Percentiles rank a stretch among this genome's conserved stretches.
Conservation (phyloP, 2,329 filamentous ascomycete species). For the Ophiostoma fasciatum region DNA sequence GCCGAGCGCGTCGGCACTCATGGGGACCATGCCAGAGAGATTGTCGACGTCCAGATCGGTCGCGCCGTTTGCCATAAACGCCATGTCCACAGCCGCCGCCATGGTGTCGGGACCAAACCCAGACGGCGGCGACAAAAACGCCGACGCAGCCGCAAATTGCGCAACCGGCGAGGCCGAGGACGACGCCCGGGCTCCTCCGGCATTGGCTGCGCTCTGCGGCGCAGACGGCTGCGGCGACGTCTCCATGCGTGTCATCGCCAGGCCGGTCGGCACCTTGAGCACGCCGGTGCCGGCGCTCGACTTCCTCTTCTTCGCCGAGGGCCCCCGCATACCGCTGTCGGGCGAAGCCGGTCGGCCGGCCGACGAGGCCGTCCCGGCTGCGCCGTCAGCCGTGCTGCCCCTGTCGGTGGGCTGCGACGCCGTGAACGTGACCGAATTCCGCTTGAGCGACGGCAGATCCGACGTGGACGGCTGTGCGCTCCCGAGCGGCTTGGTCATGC, state of each 20-base stretch:
- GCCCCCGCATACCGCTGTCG: conserved; percentile 44
- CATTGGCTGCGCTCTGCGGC: conserved; percentile 18
- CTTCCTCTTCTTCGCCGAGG: conserved; percentile 68
- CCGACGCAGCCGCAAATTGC: conserved; percentile 34
- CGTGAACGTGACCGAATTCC: conserved; percentile 25
- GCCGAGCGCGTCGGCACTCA: conserved; percentile 5
- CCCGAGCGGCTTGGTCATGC: conserved; percentile 29
- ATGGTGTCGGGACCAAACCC: conserved; percentile 12
- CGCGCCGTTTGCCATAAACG: conserved; percentile 9
- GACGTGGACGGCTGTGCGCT: conserved; percentile 42
- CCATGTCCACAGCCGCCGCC: conserved; percentile 12
- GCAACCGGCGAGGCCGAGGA: conserved; percentile 29
- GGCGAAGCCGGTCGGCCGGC: conserved; percentile 66
- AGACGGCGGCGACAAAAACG: conserved; percentile 24
- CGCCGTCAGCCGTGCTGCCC: too few species aligned
- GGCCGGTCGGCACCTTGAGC: conserved; percentile 52
- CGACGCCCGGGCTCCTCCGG: too few species aligned
- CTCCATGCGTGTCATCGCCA: conserved; percentile 75
- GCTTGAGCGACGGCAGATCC: conserved; percentile 46
- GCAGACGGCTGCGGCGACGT: conserved; percentile 28
- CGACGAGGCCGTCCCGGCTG: too few species aligned
- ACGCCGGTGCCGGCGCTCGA: conserved; percentile 43
- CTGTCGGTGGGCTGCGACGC: conserved; percentile 1
- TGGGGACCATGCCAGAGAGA: conserved; percentile 10
- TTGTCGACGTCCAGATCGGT: conserved; percentile 12